Base-by-base conservation (phyloP, 2,329 filamentous ascomycete genomes). In the Microsporum canis region DNA sequence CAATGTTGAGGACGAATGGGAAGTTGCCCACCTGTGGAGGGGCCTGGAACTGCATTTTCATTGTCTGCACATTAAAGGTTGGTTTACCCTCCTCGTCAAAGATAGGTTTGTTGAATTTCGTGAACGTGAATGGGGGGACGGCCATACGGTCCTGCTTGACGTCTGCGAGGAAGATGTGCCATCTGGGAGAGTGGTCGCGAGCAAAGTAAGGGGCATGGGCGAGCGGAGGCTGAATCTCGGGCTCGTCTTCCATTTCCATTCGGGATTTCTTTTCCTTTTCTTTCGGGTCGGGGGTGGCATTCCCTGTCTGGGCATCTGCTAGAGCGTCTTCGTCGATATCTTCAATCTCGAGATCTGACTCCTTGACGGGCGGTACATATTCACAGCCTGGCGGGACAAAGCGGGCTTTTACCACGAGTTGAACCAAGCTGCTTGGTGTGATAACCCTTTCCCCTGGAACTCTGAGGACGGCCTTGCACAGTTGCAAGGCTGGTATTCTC, bases 401-500 rank as follows among this genome's bases (percentile, higher is more conserved):
- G 61, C 94, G 90, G 36, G 88, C 91, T 79, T 99, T 99, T 72
- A 99, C 85, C 58, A 99, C 90, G 34, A 99, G 86, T 64, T 91
- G 92, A 27, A 97, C 92, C 41, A 99, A 82, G 61, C 91, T 95
- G 62, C 88, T 89, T 5, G 94, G 91, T 36, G 92, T 95, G 70
- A 99, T 89, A 73, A 87, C 88, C 66, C 88, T 89, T 77, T 99
- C 95, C 71, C 94, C 94, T 59, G 90, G 87, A 53, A 99, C 95
- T 80, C 99, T 99, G 84, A 99, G 99, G 77, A 96, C 99, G 5
- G 91, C 89, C 77, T 91, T 95, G 70, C 90, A 89, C 8, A 99
- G 85, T 62, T 88, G 83, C 60, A 99, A 80, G 65, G 85, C 83
- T 1, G 94, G 94, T 33, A 99, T 81, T 75, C 96, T 89, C 68